Base-by-base conservation (phyloP, 805 yeast genomes). In the Metschnikowia arizonensis region DNA sequence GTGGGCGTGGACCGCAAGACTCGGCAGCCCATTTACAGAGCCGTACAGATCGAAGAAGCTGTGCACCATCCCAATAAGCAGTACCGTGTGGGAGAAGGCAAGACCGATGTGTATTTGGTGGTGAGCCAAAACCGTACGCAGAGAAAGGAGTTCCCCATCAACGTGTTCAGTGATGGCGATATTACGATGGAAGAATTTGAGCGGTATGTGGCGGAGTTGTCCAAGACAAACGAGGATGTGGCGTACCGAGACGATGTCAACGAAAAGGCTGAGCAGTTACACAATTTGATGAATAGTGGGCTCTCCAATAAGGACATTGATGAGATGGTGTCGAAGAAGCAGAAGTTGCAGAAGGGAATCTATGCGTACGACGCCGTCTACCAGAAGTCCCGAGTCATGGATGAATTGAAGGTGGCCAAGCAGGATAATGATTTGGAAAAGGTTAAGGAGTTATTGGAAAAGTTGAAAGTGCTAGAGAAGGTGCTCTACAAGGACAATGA, bases 71-170 rank as follows among this genome's bases (percentile, higher is more conserved):
- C 74, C 2, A 64, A 63, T 30, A 70, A 65, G 45, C 66, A 69
- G 9, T 78, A 78, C 55, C 62, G 61, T 29, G 53, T 78, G 35
- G 63, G 69, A 14, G 70, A 65, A 21, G 67, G 64, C 44, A 72
- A 70, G 50, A 72, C 76, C 46, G 78, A 76, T 50, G 62, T 74
- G 11, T 81, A 78, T 53, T 72, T 91, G 53, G 72, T 79, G 43
- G 91, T 88, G 11, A 76, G 90, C n/a, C 95, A 88, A 61, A 97
- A 96, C 41, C 74, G 76, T 41, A 79, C 82, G 31, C 80, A 77
- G 52, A 81, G 82, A 50, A 85, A 84, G 54, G 78, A 77, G 36
- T 82, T 90, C 53, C 91, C 87, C 34, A 80, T 93, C 76, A 79
- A 79, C 34, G 81, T 79, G 41, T 82, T 93, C 57, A 83, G 95